Conservation (phyloP, 129 eudicot genomes). For the Daucus carota region DH1_v3.0 NC_030381.2:48520501-48521000, state of each 20-base stretch:
- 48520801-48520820: conserved; percentile 91
- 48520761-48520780: conserved; percentile 62
- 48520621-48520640: conserved; percentile 89
- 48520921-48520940: conserved; percentile 38
- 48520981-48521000: not conserved
- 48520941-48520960: conserved; percentile 90
- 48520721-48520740: conserved; percentile 38
- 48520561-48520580: conserved; percentile 61
- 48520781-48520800: conserved; percentile 72
- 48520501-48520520: conserved; percentile 53
- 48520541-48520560: conserved; percentile 55
- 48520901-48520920: conserved; percentile 45
- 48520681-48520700: conserved; percentile 63
- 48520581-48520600: conserved; percentile 49
- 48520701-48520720: conserved; percentile 39
- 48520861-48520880: conserved; percentile 69
- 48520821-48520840: conserved; percentile 80
- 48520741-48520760: conserved; percentile 45
- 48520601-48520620: conserved; percentile 79
- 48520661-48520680: conserved; percentile 84
- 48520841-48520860: conserved; percentile 14
- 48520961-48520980: conserved; percentile 90
- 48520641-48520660: conserved; percentile 58
- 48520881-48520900: conserved; percentile 32
- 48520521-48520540: conserved; percentile 54